These are phyloP conservation scores for Cymbopogon citratus DNA, from an alignment of 176 grass and related monocot species.

Conservation along the genomic window DNA sequence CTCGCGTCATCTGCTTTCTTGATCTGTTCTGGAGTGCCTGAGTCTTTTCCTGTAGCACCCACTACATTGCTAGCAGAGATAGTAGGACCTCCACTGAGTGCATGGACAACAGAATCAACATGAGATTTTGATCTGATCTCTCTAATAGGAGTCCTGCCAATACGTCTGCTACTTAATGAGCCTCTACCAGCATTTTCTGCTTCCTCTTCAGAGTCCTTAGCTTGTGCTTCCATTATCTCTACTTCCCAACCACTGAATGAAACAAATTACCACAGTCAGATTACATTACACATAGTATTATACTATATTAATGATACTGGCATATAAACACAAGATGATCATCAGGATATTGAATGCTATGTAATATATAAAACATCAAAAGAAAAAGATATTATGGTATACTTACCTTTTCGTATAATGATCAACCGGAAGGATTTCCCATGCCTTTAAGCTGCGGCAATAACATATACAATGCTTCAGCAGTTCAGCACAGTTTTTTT, in stretches of 20 bases:
- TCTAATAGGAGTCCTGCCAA: not conserved
- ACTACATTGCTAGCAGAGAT: not conserved
- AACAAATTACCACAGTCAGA: constrained; percentile 22
- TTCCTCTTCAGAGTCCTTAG: constrained; percentile 72
- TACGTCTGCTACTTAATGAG: constrained; percentile 13
- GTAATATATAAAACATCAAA: not conserved
- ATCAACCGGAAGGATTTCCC: constrained; percentile 58
- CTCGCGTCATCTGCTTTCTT: constrained; percentile 27
- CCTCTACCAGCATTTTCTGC: constrained; percentile 28
- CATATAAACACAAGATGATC: not conserved
- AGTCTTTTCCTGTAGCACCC: constrained; percentile 17
- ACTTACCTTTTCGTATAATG: constrained; percentile 66
- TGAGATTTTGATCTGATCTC: not conserved
- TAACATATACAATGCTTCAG: constrained; percentile 2
- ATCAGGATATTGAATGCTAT: not conserved
- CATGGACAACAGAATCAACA: constrained; percentile 18
- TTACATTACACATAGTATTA: not conserved
- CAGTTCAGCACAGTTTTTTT: not conserved
- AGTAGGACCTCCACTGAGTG: not conserved
- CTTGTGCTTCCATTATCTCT: constrained; percentile 61
- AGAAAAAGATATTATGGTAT: not conserved
- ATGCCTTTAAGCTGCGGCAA: constrained; percentile 56
- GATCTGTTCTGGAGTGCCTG: constrained; percentile 1
- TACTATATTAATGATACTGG: not conserved
- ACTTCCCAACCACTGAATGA: constrained; percentile 58